phyloP scores from a whole-genome alignment of 768 basidiomycete species.

The Kwoniella botswanensis region DNA sequence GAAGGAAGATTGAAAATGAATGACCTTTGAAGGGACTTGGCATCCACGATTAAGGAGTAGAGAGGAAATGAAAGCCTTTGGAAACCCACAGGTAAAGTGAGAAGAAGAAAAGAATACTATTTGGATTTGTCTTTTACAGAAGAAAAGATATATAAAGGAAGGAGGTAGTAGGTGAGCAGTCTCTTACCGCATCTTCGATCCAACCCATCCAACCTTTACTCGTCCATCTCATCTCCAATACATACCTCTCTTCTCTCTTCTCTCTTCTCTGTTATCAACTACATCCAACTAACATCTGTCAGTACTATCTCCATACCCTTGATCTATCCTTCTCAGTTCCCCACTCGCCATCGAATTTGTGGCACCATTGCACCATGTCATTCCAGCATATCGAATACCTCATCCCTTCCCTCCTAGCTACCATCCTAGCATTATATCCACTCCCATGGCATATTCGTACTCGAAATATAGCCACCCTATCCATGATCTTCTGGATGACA shows the following conservation, averaged over 20 bases:
- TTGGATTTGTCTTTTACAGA: not conserved
- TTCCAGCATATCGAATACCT: conserved; percentile 39
- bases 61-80: not conserved
- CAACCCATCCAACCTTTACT: not conserved
- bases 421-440: conserved; percentile 47
- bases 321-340: too few relatives aligned
- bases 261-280: not conserved
- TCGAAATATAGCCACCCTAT: conserved; percentile 50
- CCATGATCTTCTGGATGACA: conserved; percentile 57
- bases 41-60: not conserved
- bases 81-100: too few relatives aligned
- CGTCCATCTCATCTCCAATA: not conserved
- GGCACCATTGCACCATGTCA: conserved; percentile 27
- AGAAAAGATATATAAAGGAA: not conserved
- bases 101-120: not conserved
- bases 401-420: conserved; percentile 41
- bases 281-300: not conserved
- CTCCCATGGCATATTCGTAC: conserved; percentile 56
- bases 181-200: not conserved
- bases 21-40: not conserved
- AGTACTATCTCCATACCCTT: not conserved
- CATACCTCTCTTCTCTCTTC: not conserved
- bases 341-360: not conserved
- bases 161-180: not conserved
- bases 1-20: not conserved